Base-by-base conservation (phyloP, 192 early-diverging fungal genomes). In the Paraglomus brasilianum region DNA sequence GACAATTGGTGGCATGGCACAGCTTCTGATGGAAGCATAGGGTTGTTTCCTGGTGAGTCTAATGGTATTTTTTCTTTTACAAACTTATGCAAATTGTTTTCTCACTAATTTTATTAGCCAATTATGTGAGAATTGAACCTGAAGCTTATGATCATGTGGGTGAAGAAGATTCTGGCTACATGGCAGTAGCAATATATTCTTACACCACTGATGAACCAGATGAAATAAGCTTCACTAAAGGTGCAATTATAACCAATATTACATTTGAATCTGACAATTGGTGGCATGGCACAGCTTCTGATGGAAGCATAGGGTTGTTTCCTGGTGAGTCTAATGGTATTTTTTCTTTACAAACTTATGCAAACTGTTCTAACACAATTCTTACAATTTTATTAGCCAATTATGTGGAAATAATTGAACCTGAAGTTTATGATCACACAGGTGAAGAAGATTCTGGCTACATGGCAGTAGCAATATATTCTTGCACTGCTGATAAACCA, bases 1-100 rank as follows among this genome's bases (percentile, higher is more conserved):
- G 90, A 92, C 8, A 95, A 93, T 38, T 98, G 96, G 96, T 98
- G 96, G 96, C 85, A 88, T 66, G 96, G 96, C 41, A 75, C 71
- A 42, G 78, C 78, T 38, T 42, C 70, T 42, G 74, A 69, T 51
- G 88, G 88, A 30, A 64, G 73, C 24, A 69, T 77, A 46, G 91
- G 91, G 19, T 69, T 93, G 70, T 93, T 93, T 81, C 91, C 91
- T 15, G 85, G 87, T 79, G 89, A 83, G 60, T 57, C n/a, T n/a
- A n/a, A n/a, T n/a, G n/a, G n/a, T 48, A n/a, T 13, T 48, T n/a
- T 10, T n/a, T n/a, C n/a, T 48, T n/a, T 48, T 10, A 48, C 47
- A 48, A 48, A 13, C 11, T 5, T 15, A 9, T 46, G 41, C 58
- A 43, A 69, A 21, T 30, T 53, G 9, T 43, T 40, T 51, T 17